Base-by-base conservation (phyloP, 345 rosid genomes). In the Noccaea caerulescens region DNA sequence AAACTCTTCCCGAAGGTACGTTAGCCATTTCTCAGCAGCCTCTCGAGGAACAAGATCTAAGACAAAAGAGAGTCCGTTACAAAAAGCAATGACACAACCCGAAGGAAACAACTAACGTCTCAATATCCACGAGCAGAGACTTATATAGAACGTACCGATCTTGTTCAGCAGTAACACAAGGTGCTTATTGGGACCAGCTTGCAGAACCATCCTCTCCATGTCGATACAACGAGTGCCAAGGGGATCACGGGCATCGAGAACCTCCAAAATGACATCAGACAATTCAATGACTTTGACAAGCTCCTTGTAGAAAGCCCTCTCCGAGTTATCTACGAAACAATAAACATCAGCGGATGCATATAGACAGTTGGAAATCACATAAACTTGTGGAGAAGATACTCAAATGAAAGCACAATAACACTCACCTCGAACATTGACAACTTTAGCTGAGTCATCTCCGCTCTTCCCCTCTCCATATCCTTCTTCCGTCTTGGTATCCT, bases 11-110 rank as follows among this genome's bases (percentile, higher is more conserved):
- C 99, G 85, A 37, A 94, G 95, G 70, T 86, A 91, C 76, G 80
- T 91, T 4, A 94, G 87, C 99, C 97, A 94, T 78, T 89, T 94
- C 72, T 94, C 96, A 68, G 87, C 93, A 82, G 97, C 80, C 86
- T 94, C 99, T 56, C 91, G 79, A n/a, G 99, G 98, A 66, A 88
- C 99, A 76, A 94, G 98, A 90, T 94, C 98, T 93, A 77, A 56
- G 18, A 71, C 5, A 27, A 4, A 52, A 52, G 73, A 45, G n/a
- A 43, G 9, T 10, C 2, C 5, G 4, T 57, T 43, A 76, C 39
- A 54, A 61, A 61, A 49, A 6, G 38, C 18, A 32, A 42, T 18
- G 3, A 39, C 20, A 44, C 6, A 9, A 58, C 12, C 23, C 7
- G 0, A 16, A 25, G 47, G 11, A 60, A 44, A 10, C 51, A 36